Conservation (phyloP, 345 rosid genomes). For the Microcos paniculata region DNA sequence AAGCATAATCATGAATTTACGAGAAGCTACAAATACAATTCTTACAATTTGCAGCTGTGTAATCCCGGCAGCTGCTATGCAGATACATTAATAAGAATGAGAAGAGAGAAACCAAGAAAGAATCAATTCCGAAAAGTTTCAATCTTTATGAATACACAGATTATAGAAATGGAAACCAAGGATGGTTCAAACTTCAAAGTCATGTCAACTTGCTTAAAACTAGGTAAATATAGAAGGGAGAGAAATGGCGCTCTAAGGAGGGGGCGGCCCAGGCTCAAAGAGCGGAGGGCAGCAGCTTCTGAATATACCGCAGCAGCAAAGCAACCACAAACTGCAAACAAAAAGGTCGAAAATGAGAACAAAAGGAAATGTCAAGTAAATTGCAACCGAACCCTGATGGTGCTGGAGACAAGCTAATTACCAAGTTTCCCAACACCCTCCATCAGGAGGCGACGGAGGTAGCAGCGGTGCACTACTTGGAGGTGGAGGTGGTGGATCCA, state of each 20-base stretch:
- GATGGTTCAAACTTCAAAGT: background rate
- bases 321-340: conserved; percentile 46
- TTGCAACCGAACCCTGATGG: background rate
- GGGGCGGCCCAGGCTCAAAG: conserved; percentile 49
- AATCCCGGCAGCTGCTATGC: background rate
- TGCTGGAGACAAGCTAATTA: too few species aligned
- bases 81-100: background rate
- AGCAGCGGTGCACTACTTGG: conserved; percentile 41
- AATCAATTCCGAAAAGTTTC: background rate
- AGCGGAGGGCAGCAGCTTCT: conserved; percentile 60
- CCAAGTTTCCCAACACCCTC: conserved; percentile 43
- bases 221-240: conserved; percentile 44
- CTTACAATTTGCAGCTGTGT: too few species aligned
- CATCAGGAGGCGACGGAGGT: conserved; percentile 22
- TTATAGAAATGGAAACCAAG: background rate
- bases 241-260: conserved; percentile 21
- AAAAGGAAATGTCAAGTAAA: background rate
- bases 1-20: too few species aligned
- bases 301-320: conserved; percentile 56
- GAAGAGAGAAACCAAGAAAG: background rate
- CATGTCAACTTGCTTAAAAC: background rate
- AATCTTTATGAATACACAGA: background rate
- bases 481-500: conserved; percentile 32
- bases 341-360: background rate
- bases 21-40: too few species aligned